Conservation (phyloP, 2,329 filamentous ascomycete species). For the Penicillium carneum region DNA sequence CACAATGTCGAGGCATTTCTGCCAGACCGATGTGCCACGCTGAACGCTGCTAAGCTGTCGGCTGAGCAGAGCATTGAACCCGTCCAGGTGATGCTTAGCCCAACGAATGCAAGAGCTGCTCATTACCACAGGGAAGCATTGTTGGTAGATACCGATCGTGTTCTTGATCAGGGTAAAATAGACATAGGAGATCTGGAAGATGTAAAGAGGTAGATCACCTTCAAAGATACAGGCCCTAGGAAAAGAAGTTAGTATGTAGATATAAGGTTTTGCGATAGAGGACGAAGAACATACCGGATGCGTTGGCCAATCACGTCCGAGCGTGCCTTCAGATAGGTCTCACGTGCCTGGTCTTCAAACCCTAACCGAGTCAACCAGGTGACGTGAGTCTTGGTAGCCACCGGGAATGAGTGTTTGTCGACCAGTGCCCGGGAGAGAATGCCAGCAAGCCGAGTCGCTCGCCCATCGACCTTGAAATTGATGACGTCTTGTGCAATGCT, state of each 20-base stretch:
- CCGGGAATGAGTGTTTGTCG: constrained; percentile 76
- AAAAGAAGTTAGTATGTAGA: constrained; percentile 34
- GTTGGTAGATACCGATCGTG: constrained; percentile 86
- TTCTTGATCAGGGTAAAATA: constrained; percentile 95
- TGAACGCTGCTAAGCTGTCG: constrained; percentile 89
- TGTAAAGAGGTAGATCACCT: constrained; percentile 88
- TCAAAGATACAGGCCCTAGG: constrained; percentile 90
- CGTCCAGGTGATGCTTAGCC: constrained; percentile 94
- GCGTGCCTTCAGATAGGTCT: constrained; percentile 82
- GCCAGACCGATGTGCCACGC: constrained; percentile 76
- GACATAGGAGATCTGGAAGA: constrained; percentile 92
- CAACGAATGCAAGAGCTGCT: constrained; percentile 96
- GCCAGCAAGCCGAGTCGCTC: constrained; percentile 76
- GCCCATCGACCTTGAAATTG: constrained; percentile 85
- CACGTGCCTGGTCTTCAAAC: constrained; percentile 86
- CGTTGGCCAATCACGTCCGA: constrained; percentile 80
- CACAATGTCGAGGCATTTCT: constrained; percentile 81
- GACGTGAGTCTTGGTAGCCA: constrained; percentile 80
- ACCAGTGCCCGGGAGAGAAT: constrained; percentile 79
- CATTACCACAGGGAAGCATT: constrained; percentile 82
- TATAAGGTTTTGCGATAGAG: neutral
- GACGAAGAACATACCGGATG: constrained; percentile 69
- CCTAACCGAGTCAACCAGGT: constrained; percentile 84
- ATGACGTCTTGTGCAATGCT: constrained; percentile 89
- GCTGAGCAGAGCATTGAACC: constrained; percentile 82